Conservation (phyloP, 345 rosid species). For the Arabidopsis arenosa region DNA sequence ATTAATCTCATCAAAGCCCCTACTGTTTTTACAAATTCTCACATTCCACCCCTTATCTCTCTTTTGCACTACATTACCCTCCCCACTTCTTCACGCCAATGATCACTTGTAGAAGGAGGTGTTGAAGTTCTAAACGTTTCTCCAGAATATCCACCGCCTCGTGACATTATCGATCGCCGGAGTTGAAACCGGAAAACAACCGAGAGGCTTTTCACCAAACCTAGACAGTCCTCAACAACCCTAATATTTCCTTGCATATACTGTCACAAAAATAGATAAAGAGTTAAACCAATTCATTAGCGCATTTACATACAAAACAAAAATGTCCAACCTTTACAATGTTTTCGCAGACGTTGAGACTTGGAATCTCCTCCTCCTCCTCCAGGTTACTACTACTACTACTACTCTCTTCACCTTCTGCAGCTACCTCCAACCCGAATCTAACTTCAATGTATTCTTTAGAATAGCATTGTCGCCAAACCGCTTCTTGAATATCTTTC, state of each 20-base stretch:
- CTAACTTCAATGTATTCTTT: slow-evolving; percentile 65
- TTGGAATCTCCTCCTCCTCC: slow-evolving; percentile 62
- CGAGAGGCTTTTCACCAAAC: slow-evolving; percentile 69
- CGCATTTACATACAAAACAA: neutral
- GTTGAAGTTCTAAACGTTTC: slow-evolving; percentile 31
- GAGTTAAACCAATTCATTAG: slow-evolving; percentile 12
- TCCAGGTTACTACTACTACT: slow-evolving; percentile 45
- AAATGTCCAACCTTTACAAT: slow-evolving; percentile 62
- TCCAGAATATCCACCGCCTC: slow-evolving; percentile 46
- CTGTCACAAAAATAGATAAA: slow-evolving; percentile 46
- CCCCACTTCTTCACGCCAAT: slow-evolving; percentile 6
- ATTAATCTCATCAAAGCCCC: neutral
- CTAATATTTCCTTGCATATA: slow-evolving; percentile 76
- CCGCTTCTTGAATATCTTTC: slow-evolving; percentile 65
- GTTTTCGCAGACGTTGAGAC: slow-evolving; percentile 70
- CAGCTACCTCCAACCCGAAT: slow-evolving; percentile 59
- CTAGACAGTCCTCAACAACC: slow-evolving; percentile 60
- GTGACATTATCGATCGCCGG: slow-evolving; percentile 49
- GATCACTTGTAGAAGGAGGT: slow-evolving; percentile 28
- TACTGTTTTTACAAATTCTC: neutral
- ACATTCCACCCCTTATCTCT: slow-evolving; percentile 23
- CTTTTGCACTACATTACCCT: neutral
- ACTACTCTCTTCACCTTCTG: slow-evolving; percentile 48
- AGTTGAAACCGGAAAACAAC: slow-evolving; percentile 70
- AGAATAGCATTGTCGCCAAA: slow-evolving; percentile 61